phyloP scores from a whole-genome alignment of 2,329 filamentous ascomycete genomes.

The Ophiostoma triangulosporum region DNA sequence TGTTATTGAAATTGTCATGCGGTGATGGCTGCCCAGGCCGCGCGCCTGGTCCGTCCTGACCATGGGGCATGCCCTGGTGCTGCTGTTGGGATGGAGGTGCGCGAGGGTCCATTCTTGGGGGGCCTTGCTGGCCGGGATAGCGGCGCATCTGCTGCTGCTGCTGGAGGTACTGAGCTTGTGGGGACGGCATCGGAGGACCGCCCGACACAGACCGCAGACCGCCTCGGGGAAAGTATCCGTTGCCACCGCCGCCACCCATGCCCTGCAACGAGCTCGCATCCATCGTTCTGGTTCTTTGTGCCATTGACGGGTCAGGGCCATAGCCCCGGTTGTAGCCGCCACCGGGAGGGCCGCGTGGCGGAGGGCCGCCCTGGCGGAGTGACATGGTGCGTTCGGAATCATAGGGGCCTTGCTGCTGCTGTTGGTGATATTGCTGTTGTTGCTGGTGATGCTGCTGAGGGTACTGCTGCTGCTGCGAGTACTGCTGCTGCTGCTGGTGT shows the following conservation, averaged over 20 bases:
- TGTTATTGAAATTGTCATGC: slow-evolving; percentile 27
- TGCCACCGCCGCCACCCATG: slow-evolving; percentile 7
- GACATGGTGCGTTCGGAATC: slow-evolving; percentile 51
- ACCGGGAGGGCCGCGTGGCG: slow-evolving; percentile 37
- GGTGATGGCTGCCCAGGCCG: slow-evolving; percentile 4
- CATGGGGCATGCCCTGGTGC: neutral
- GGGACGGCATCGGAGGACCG: slow-evolving; percentile 31
- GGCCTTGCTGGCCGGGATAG: slow-evolving; percentile 25
- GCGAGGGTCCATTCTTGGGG: slow-evolving; percentile 41
- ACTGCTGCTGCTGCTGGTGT: slow-evolving; percentile 6
- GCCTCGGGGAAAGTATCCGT: slow-evolving; percentile 34
- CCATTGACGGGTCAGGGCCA: slow-evolving; percentile 13
- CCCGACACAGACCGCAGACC: slow-evolving; percentile 38
- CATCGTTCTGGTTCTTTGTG: slow-evolving; percentile 29
- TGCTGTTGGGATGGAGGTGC: slow-evolving; percentile 30
- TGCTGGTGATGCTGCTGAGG: slow-evolving; percentile 1
- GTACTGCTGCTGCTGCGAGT: slow-evolving; percentile 1
- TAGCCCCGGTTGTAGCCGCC: slow-evolving; percentile 23
- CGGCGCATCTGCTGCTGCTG: slow-evolving; percentile 34
- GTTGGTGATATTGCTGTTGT: slow-evolving; percentile 11
- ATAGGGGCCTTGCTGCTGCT: slow-evolving; percentile 5
- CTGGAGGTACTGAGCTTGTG: slow-evolving; percentile 32
- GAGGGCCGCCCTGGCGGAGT: slow-evolving; percentile 51
- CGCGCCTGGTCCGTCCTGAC: slow-evolving; percentile 15
- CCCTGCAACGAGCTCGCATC: slow-evolving; percentile 28